These are phyloP conservation scores for Bothriochloa decipiens DNA, from an alignment of 176 grass and related monocot species.

Conservation along the genomic window DNA sequence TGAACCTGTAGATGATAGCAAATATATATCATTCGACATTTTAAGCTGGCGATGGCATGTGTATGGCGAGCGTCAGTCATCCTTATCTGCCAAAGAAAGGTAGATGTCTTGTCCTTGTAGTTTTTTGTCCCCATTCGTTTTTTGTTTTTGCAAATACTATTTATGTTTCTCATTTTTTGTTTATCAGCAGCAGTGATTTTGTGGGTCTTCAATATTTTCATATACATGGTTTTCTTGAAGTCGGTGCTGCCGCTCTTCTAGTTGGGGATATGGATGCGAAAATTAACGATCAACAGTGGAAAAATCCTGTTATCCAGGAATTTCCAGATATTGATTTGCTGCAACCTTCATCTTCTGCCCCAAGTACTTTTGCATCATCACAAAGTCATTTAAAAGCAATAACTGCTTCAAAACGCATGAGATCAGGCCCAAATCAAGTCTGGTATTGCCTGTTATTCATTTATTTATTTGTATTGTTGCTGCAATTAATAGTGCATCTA, in stretches of 20 bases:
- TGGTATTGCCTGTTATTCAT: constrained; percentile 61
- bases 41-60: constrained; percentile 90
- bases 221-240: constrained; percentile 70
- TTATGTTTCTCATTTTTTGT: constrained; percentile 26
- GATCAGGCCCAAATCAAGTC: constrained; percentile 83
- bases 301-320: constrained; percentile 66
- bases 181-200: constrained; percentile 60
- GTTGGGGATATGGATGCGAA: constrained; percentile 78
- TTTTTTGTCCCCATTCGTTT: not conserved
- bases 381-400: constrained; percentile 93
- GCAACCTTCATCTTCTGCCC: constrained; percentile 71
- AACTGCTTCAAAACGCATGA: constrained; percentile 96
- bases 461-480: constrained; percentile 19
- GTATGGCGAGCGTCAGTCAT: constrained; percentile 52
- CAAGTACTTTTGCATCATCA: constrained; percentile 67
- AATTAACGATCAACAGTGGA: constrained; percentile 78
- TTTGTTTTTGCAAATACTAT: constrained; percentile 32
- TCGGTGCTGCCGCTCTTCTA: constrained; percentile 92
- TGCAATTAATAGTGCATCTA: constrained; percentile 17
- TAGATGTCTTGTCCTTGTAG: constrained; percentile 39
- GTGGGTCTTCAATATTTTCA: constrained; percentile 62
- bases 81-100: constrained; percentile 67
- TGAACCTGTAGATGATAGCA: constrained; percentile 57
- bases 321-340: constrained; percentile 90
- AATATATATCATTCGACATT: constrained; percentile 90